Base-by-base conservation (phyloP, 169 alveolate genomes). In the Eimeria tenella region DNA sequence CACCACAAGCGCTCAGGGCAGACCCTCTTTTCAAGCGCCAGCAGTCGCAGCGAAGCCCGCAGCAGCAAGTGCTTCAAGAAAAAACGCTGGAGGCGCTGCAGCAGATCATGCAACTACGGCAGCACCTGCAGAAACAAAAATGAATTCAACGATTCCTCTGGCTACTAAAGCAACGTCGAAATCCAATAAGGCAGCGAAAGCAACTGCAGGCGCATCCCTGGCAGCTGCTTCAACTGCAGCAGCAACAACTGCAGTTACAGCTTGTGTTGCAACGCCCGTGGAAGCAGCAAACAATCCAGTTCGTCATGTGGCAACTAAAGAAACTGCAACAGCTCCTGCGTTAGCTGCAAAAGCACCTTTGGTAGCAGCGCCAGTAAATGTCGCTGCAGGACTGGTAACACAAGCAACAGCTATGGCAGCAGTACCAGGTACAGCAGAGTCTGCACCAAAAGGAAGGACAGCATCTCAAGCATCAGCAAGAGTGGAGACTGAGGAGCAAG, bases 151-250 rank as follows among this genome's bases (percentile, higher is more conserved):
- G 2, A 2, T 31, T 31, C 42, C 42, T 31, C 42, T 31, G 17
- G 68, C 68, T 15, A 58, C 11, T 10, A 3, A 15, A 15, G 17
- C 68, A 15, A 58, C 68, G 0, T 58, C 68, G 21, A 58, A 58
- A 58, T 10, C 11, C 11, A 58, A 15, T 58, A 58, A 58, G 17
- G 17, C 68, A 1, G 68, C 68, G 17, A 68, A 68, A 68, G 77
- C n/a, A 68, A 23, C 77, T 7, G 9, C n/a, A n/a, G 77, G 49
- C 31, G n/a, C 77, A 68, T 11, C 31, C n/a, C 42, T 23, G 9
- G 77, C 77, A 68, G 77, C 77, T n/a, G 3, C 42, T 17, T 7
- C 77, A 68, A 23, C 86, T 8, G 86, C 86, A 50, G 63, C 63
- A 49, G 31, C 86, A 49, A 17, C 86, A 75, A 3, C 13, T 8